Evolutionary conservation across 139 green algal genomes (phyloP).

Genomic region (Chloropicon primus): DNA sequence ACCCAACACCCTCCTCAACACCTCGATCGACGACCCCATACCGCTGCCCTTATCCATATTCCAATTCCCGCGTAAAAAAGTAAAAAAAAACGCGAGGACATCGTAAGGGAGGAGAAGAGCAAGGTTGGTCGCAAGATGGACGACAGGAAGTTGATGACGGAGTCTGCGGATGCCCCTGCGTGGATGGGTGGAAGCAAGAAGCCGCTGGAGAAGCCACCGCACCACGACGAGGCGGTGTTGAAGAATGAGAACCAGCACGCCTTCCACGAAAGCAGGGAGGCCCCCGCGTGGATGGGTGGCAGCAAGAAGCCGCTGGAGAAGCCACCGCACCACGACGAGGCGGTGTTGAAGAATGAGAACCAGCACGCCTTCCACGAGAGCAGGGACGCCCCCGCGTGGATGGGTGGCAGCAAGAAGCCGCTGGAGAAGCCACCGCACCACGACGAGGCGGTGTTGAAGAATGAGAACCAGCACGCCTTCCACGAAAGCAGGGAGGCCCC

Average conservation of each 20-base stretch:
- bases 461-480: background rate
- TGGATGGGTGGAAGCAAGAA: background rate
- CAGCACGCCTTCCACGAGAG: background rate
- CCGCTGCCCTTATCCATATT: too few relatives aligned
- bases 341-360: background rate
- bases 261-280: background rate
- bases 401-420: background rate
- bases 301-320: background rate
- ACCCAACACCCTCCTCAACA: too few relatives aligned
- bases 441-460: background rate
- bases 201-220: background rate
- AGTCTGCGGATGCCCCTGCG: background rate
- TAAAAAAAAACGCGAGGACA: too few relatives aligned
- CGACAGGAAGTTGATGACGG: background rate
- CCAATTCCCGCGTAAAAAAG: too few relatives aligned
- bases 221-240: background rate
- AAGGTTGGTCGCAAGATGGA: too few relatives aligned
- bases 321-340: background rate
- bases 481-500: background rate
- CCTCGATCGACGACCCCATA: too few relatives aligned
- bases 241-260: background rate
- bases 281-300: background rate
- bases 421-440: background rate
- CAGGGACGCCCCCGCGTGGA: background rate
- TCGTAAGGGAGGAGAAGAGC: too few relatives aligned